A percentile compares a stretch with the other conserved stretches of the same genome.
phyloP scores from a whole-genome alignment of 2,329 filamentous ascomycete species.

The Fonsecaea multimorphosa region DNA sequence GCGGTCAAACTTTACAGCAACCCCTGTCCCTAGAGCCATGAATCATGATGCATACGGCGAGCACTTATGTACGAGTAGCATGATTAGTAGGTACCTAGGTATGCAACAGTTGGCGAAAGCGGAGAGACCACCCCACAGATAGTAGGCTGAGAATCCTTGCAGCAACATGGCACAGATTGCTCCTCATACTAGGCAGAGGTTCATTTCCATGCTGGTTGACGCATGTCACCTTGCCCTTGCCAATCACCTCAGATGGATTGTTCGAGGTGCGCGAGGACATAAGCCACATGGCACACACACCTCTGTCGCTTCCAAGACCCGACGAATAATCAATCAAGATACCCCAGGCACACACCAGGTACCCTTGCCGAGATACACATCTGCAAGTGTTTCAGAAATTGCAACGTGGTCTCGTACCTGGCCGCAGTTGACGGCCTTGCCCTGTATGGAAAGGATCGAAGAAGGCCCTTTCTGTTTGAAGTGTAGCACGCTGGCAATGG shows the following conservation, averaged over 20 bases:
- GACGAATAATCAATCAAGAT: not conserved
- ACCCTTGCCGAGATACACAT: not conserved
- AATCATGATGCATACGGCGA: not conserved
- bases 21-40: not conserved
- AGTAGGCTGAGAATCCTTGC: slow-evolving; percentile 6
- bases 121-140: not conserved
- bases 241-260: not conserved
- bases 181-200: not conserved
- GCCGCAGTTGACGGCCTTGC: not conserved
- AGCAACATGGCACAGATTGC: not conserved
- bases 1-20: not conserved
- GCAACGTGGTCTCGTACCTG: slow-evolving; percentile 8
- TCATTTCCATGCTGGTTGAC: not conserved
- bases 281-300: not conserved
- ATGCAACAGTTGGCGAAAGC: not conserved
- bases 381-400: slow-evolving; percentile 10
- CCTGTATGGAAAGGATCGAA: not conserved
- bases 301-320: not conserved
- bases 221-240: not conserved
- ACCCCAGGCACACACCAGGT: not conserved
- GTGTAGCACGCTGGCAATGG: not conserved
- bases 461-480: not conserved
- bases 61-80: not conserved
- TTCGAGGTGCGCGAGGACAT: not conserved
- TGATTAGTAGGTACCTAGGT: no score